Evolutionary conservation across 495 filamentous ascomycete species (phyloP).

Genomic region (Annulohypoxylon stygium): DNA sequence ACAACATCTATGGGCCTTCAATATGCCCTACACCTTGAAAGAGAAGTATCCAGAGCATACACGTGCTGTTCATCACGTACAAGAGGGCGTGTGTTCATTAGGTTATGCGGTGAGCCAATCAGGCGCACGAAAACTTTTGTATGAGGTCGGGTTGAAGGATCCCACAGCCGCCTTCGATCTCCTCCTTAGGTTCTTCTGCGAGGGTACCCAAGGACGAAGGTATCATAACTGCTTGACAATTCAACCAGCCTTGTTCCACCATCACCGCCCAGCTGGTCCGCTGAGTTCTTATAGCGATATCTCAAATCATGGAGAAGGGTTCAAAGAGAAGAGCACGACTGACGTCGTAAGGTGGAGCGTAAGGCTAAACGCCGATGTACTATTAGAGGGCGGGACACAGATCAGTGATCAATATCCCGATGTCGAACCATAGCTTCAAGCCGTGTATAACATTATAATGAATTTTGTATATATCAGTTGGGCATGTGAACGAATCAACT

Average conservation of each 20-base stretch:
- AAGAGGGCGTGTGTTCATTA: conserved; percentile 36
- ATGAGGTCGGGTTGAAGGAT: conserved; percentile 3
- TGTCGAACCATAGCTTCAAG: not conserved
- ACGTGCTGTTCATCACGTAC: conserved; percentile 50
- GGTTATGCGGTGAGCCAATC: conserved; percentile 1
- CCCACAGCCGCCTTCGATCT: conserved; percentile 10
- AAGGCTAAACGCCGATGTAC: conserved; percentile 21
- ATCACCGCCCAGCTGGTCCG: conserved; percentile 34
- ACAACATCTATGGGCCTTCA: conserved; percentile 46
- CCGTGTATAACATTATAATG: too few relatives aligned
- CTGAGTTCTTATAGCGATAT: conserved; percentile 8
- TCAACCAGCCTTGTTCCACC: conserved; percentile 47
- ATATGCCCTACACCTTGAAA: conserved; percentile 40
- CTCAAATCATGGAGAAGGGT: not conserved
- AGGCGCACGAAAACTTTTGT: not conserved
- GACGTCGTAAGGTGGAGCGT: conserved; percentile 9
- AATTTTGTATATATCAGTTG: too few relatives aligned
- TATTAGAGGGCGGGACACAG: conserved; percentile 45
- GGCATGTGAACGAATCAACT: too few relatives aligned
- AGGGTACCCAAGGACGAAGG: conserved; percentile 36
- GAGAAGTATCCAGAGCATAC: conserved; percentile 50
- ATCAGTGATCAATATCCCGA: conserved; percentile 50
- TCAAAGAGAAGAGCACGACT: not conserved
- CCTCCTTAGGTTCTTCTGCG: conserved; percentile 47
- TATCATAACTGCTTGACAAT: conserved; percentile 49